phyloP scores from a whole-genome alignment of 2,329 filamentous ascomycete species.

The Raffaelea albimanens region DNA sequence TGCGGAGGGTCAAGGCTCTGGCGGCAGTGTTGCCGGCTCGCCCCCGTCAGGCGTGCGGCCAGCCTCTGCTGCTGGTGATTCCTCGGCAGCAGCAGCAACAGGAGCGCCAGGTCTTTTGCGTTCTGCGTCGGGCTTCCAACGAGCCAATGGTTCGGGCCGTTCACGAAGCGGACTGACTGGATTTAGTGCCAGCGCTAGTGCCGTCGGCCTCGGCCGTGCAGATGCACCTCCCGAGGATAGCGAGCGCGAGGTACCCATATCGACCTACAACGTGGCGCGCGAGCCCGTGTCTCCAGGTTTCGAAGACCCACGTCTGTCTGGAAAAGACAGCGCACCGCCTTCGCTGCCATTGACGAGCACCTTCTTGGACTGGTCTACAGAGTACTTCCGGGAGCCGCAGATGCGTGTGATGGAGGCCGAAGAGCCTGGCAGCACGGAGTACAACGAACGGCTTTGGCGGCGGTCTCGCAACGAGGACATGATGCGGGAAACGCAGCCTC shows the following conservation, averaged over 20 bases:
- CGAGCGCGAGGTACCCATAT: conserved; percentile 54
- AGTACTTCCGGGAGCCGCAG: conserved; percentile 96
- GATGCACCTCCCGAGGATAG: conserved; percentile 61
- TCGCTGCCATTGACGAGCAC: conserved; percentile 68
- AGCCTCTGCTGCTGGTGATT: conserved; percentile 5
- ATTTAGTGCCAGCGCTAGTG: conserved; percentile 25
- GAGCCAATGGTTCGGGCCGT: conserved; percentile 4
- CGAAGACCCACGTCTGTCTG: conserved; percentile 48
- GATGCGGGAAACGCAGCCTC: conserved; percentile 82
- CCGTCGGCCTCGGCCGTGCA: conserved; percentile 26
- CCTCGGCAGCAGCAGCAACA: conserved; percentile 6
- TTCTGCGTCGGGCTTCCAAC: conserved; percentile 20
- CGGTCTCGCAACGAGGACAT: conserved; percentile 88
- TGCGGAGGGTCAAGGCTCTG: conserved; percentile 24
- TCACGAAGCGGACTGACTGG: not conserved
- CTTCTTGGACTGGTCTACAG: conserved; percentile 92
- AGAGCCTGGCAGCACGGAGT: conserved; percentile 91
- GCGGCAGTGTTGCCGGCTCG: not conserved
- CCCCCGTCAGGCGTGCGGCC: not conserved
- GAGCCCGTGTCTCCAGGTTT: conserved; percentile 75
- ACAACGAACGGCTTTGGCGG: conserved; percentile 90
- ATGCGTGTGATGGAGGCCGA: conserved; percentile 96
- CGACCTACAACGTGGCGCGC: conserved; percentile 66
- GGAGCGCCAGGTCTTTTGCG: conserved; percentile 24
- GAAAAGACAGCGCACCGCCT: conserved; percentile 39